Evolutionary conservation across 1,284 basidiomycete genomes (phyloP).

Genomic region (Phlebopus sp.): DNA sequence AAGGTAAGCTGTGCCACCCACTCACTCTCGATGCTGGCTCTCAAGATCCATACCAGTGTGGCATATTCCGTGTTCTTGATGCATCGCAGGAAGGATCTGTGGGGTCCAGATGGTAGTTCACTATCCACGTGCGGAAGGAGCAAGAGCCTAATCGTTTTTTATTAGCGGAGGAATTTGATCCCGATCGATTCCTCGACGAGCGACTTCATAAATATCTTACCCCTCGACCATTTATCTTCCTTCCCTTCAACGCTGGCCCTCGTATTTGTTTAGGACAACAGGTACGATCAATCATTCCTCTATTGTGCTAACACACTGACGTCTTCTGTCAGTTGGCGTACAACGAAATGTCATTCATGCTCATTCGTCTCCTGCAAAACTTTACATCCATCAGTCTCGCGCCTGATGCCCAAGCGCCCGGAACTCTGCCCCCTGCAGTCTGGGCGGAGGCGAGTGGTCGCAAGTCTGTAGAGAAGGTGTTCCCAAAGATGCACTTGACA

Average conservation of each 20-base stretch:
- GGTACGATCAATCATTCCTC: constrained; percentile 14
- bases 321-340: constrained; percentile 38
- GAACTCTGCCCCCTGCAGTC: constrained; percentile 28
- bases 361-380: constrained; percentile 43
- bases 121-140: neutral
- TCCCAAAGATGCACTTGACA: constrained; percentile 38
- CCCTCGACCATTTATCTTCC: constrained; percentile 39
- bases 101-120: constrained; percentile 35
- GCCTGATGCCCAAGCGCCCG: constrained; percentile 33
- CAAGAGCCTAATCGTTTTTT: neutral
- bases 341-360: constrained; percentile 44
- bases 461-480: constrained; percentile 37
- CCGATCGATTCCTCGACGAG: constrained; percentile 34
- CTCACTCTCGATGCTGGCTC: neutral
- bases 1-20: constrained; percentile 33
- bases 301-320: constrained; percentile 6
- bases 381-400: constrained; percentile 37
- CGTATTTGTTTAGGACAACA: constrained; percentile 48
- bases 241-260: constrained; percentile 50
- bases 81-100: constrained; percentile 35
- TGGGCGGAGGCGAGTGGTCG: constrained; percentile 34
- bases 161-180: constrained; percentile 43
- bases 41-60: constrained; percentile 15
- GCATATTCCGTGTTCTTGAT: constrained; percentile 29
- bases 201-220: constrained; percentile 27